These are phyloP conservation scores for Dunaliella salina DNA, from an alignment of 163 green algal genomes.

Conservation along the genomic window DNA sequence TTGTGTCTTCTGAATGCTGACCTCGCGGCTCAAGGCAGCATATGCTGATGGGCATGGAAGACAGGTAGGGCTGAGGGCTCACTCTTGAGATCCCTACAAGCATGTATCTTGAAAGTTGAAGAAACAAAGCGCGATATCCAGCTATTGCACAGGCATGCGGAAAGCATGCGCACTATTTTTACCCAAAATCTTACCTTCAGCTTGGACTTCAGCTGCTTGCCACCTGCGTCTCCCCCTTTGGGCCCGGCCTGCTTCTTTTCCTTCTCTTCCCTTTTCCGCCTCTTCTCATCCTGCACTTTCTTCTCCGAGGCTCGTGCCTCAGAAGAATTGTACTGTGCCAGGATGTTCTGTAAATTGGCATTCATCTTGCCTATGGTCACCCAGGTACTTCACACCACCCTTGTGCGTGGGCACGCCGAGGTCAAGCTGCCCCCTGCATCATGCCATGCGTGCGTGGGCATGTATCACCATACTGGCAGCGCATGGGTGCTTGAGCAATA, in stretches of 20 bases:
- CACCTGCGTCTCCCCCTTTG: neutral
- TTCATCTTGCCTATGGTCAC: conserved; percentile 1
- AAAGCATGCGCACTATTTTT: neutral
- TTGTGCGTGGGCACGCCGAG: too few relatives aligned
- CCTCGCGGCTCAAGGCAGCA: too few relatives aligned
- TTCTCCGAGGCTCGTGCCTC: neutral
- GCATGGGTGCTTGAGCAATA: too few relatives aligned
- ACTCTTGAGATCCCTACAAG: too few relatives aligned
- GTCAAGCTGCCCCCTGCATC: too few relatives aligned
- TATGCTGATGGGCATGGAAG: too few relatives aligned
- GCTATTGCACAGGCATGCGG: neutral
- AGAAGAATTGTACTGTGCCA: conserved; percentile 13
- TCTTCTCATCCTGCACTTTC: neutral
- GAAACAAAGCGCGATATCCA: neutral
- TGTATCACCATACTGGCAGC: too few relatives aligned
- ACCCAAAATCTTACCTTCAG: neutral
- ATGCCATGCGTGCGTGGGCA: too few relatives aligned
- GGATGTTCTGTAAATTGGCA: neutral
- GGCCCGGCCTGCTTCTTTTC: neutral
- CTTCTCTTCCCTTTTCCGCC: neutral
- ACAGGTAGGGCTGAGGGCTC: too few relatives aligned
- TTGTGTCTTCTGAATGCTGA: too few relatives aligned
- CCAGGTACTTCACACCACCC: too few relatives aligned
- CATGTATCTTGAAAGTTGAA: too few relatives aligned
- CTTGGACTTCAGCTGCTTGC: conserved; percentile 4